Percentiles rank a stretch among this genome's conserved stretches.
Conservation (phyloP, 768 basidiomycete species). For the Naganishia vaughanmartiniae region DNA sequence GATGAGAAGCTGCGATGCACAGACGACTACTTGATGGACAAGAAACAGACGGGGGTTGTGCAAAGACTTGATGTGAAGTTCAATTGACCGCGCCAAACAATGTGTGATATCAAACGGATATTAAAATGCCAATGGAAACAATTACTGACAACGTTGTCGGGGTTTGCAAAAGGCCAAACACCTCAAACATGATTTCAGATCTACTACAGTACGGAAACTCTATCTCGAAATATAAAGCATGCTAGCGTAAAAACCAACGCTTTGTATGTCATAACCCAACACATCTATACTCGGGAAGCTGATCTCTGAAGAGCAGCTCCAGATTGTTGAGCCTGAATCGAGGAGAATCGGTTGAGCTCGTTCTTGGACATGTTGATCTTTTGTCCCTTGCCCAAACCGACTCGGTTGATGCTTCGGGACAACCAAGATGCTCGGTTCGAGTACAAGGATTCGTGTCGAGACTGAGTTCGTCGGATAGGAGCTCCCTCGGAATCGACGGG, state of each 20-base stretch:
- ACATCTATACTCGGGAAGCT: slow-evolving; percentile 36
- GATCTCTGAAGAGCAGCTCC: slow-evolving; percentile 50
- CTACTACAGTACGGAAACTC: slow-evolving; percentile 21
- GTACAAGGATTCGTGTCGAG: slow-evolving; percentile 90
- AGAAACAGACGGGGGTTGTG: too few species aligned
- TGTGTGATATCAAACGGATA: slow-evolving; percentile 10
- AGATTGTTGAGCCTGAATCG: slow-evolving; percentile 51
- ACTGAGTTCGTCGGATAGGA: slow-evolving; percentile 79
- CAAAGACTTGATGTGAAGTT: not conserved
- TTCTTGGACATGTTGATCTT: slow-evolving; percentile 55
- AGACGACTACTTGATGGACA: too few species aligned
- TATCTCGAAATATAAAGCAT: slow-evolving; percentile 25
- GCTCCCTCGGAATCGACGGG: slow-evolving; percentile 60
- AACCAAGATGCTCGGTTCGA: slow-evolving; percentile 94
- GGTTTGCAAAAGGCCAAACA: slow-evolving; percentile 21
- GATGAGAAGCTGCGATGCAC: too few species aligned
- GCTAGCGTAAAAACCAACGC: not conserved
- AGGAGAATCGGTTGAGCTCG: slow-evolving; percentile 48
- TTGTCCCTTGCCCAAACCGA: slow-evolving; percentile 71
- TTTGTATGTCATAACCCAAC: slow-evolving; percentile 23
- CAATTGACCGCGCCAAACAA: slow-evolving; percentile 12
- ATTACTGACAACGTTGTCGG: slow-evolving; percentile 8
- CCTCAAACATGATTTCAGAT: not conserved
- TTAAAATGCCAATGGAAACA: slow-evolving; percentile 21
- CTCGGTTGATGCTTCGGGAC: slow-evolving; percentile 77